Percentiles rank a stretch among this genome's conserved stretches.
These are phyloP conservation scores for Physaria fendleri DNA, from an alignment of 345 rosid species.

Conservation along the genomic window DNA sequence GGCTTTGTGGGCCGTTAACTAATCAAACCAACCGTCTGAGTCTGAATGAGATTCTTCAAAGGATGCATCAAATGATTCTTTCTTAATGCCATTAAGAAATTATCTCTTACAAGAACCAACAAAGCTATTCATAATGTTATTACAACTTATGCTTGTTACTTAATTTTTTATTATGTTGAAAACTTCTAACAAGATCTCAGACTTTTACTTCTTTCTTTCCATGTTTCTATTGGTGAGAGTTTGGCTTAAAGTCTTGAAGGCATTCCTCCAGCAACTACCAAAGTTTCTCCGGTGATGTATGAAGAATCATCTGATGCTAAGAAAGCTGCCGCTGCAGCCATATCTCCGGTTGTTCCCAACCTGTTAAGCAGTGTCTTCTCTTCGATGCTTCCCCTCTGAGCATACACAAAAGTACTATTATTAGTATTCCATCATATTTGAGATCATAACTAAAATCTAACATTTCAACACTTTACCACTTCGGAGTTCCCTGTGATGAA, in stretches of 20 bases:
- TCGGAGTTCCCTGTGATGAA: constrained; percentile 43
- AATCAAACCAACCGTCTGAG: no score
- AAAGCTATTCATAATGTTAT: neutral
- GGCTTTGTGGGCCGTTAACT: no score
- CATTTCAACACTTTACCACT: constrained; percentile 36
- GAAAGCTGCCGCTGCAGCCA: constrained; percentile 73
- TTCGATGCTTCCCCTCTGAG: constrained; percentile 45
- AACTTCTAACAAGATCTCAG: neutral
- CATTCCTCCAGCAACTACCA: constrained; percentile 78
- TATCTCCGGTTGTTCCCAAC: constrained; percentile 66
- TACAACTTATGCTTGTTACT: neutral
- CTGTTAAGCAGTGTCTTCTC: constrained; percentile 58
- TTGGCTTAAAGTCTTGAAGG: constrained; percentile 58
- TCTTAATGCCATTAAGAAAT: neutral
- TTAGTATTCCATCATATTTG: neutral
- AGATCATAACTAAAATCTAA: neutral
- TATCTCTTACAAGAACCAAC: neutral
- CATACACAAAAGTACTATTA: neutral
- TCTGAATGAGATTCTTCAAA: no score
- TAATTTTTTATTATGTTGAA: neutral
- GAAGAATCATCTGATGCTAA: constrained; percentile 77
- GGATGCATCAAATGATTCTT: neutral
- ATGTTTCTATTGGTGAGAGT: neutral
- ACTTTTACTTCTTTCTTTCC: neutral
- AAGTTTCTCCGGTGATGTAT: constrained; percentile 69